Conservation (phyloP, 257 asterid species). For the Solanum stenotomum region DNA sequence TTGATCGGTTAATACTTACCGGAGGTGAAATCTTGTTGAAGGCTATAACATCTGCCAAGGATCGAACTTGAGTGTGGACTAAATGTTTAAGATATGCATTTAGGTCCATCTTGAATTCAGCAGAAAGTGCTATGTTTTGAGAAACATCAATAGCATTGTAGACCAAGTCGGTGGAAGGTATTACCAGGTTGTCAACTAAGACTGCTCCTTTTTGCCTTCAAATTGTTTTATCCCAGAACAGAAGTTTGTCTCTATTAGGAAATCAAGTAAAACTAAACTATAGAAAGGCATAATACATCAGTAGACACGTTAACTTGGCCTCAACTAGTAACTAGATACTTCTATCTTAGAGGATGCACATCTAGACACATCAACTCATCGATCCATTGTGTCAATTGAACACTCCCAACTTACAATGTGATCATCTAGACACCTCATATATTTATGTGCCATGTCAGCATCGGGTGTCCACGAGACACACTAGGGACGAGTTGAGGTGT, state of each 20-base stretch:
- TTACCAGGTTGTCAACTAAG: slow-evolving; percentile 23
- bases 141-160: not conserved
- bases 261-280: not conserved
- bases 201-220: slow-evolving; percentile 33
- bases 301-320: not conserved
- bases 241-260: not conserved
- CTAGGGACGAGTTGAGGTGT: not conserved
- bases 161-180: slow-evolving; percentile 3
- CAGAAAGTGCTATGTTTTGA: not conserved
- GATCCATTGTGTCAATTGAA: not conserved
- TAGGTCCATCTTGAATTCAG: slow-evolving; percentile 30
- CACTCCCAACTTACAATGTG: not conserved
- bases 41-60: slow-evolving; percentile 31
- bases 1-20: not conserved
- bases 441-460: not conserved
- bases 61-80: slow-evolving; percentile 23
- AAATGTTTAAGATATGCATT: slow-evolving; percentile 27
- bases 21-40: slow-evolving; percentile 13
- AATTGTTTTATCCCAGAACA: not conserved
- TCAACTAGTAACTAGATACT: not conserved
- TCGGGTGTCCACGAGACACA: not conserved
- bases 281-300: not conserved
- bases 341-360: not conserved
- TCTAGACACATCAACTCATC: not conserved
- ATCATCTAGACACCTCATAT: not conserved